Percentiles rank a stretch among this genome's conserved stretches.
These are phyloP conservation scores for Populus alba DNA, from an alignment of 345 rosid genomes.

Conservation along the genomic window DNA sequence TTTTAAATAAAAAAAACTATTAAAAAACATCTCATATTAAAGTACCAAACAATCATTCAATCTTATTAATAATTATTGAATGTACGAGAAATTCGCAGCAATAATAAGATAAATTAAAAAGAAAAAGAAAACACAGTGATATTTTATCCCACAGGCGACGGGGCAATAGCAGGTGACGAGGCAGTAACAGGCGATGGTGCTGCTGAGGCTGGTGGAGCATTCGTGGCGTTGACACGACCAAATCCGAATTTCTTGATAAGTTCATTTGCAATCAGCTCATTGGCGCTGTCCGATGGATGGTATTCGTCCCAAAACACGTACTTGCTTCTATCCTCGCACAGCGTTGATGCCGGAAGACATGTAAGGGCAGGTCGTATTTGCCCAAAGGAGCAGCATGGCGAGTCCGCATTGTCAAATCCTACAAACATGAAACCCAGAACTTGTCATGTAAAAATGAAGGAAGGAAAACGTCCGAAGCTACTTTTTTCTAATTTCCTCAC, in stretches of 20 bases:
- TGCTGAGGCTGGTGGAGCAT: slow-evolving; percentile 6
- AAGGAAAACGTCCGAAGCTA: too few relatives aligned
- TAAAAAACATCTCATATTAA: too few relatives aligned
- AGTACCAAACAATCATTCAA: too few relatives aligned
- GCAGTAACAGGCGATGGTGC: slow-evolving; percentile 9
- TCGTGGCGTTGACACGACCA: slow-evolving; percentile 19
- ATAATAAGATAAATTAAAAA: too few relatives aligned
- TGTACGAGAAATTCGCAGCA: too few relatives aligned
- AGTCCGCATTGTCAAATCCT: slow-evolving; percentile 78
- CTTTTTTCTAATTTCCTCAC: too few relatives aligned
- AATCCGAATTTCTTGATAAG: slow-evolving; percentile 76
- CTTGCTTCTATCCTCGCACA: slow-evolving; percentile 83
- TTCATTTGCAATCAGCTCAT: slow-evolving; percentile 73
- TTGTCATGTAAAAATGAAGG: too few relatives aligned
- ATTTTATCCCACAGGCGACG: neutral
- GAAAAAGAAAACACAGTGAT: too few relatives aligned
- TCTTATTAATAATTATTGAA: too few relatives aligned
- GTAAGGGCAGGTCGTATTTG: slow-evolving; percentile 82
- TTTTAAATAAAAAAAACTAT: too few relatives aligned
- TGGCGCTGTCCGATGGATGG: slow-evolving; percentile 83
- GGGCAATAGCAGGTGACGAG: slow-evolving; percentile 7
- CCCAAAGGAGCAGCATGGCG: slow-evolving; percentile 91
- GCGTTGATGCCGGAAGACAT: slow-evolving; percentile 73
- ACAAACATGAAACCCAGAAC: neutral
- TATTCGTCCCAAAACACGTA: slow-evolving; percentile 98